These are phyloP conservation scores for Agrocybe praecox DNA, from an alignment of 768 basidiomycete genomes.

Conservation along the genomic window DNA sequence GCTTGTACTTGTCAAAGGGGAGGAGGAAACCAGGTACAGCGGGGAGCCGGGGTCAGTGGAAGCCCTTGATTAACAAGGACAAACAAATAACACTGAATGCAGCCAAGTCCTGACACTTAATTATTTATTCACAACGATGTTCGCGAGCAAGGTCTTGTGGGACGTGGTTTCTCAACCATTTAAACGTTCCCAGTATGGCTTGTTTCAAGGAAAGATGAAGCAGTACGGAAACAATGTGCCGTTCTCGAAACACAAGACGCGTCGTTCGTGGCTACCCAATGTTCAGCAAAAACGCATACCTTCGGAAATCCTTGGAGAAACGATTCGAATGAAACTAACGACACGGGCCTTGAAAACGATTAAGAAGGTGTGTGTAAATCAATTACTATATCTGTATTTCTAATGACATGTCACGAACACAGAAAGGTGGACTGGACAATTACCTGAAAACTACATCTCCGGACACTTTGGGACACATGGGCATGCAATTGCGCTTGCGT, in stretches of 20 bases:
- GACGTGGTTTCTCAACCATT: slow-evolving; percentile 64
- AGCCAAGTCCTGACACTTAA: neutral
- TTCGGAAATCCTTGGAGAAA: slow-evolving; percentile 63
- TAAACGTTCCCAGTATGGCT: slow-evolving; percentile 78
- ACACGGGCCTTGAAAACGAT: slow-evolving; percentile 79
- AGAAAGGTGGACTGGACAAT: slow-evolving; percentile 75
- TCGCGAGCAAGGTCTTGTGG: slow-evolving; percentile 29
- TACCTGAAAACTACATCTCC: slow-evolving; percentile 53
- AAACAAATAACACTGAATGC: neutral
- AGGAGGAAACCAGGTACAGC: too few species aligned
- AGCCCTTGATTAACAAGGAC: neutral
- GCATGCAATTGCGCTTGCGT: slow-evolving; percentile 50
- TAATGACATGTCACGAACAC: neutral
- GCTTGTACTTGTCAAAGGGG: too few species aligned
- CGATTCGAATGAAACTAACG: slow-evolving; percentile 70
- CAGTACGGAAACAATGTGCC: slow-evolving; percentile 90
- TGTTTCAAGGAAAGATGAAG: slow-evolving; percentile 82
- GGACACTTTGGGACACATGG: slow-evolving; percentile 40
- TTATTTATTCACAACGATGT: slow-evolving; percentile 18
- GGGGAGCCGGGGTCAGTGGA: too few species aligned
- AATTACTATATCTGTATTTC: neutral
- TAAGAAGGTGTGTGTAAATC: slow-evolving; percentile 60
- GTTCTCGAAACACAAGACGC: slow-evolving; percentile 86
- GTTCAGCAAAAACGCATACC: slow-evolving; percentile 75
- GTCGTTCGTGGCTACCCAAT: slow-evolving; percentile 87